Evolutionary conservation across 2,329 filamentous ascomycete genomes (phyloP).

Genomic region (Acrocalymma vagum): DNA sequence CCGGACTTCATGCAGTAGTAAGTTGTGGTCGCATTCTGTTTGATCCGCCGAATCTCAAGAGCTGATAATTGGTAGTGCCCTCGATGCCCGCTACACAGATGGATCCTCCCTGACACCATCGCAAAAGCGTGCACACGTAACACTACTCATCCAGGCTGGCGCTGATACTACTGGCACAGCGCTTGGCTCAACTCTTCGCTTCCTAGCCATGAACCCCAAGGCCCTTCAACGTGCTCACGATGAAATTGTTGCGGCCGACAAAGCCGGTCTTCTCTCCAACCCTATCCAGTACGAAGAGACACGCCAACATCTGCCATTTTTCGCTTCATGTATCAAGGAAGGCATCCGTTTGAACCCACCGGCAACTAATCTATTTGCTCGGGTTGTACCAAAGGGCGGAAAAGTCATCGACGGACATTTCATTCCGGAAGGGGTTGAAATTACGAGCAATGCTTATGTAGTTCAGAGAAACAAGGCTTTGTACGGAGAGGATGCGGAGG

Average conservation of each 20-base stretch:
- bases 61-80: slow-evolving; percentile 28
- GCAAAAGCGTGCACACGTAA: slow-evolving; percentile 48
- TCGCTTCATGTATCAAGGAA: slow-evolving; percentile 61
- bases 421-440: slow-evolving; percentile 53
- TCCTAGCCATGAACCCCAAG: slow-evolving; percentile 25
- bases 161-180: slow-evolving; percentile 47
- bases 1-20: slow-evolving; percentile 47
- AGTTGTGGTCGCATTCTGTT: slow-evolving; percentile 5
- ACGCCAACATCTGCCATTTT: slow-evolving; percentile 53
- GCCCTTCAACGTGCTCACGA: slow-evolving; percentile 23
- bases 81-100: slow-evolving; percentile 41
- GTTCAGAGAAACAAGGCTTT: slow-evolving; percentile 55
- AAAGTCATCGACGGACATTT: slow-evolving; percentile 51
- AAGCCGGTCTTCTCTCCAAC: slow-evolving; percentile 23
- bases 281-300: slow-evolving; percentile 42
- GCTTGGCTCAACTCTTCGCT: slow-evolving; percentile 41
- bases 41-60: not conserved
- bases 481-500: slow-evolving; percentile 51
- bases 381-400: slow-evolving; percentile 43
- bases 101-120: slow-evolving; percentile 35
- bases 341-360: slow-evolving; percentile 60
- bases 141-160: slow-evolving; percentile 49
- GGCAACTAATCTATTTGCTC: slow-evolving; percentile 61
- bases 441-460: slow-evolving; percentile 58
- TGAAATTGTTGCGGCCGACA: slow-evolving; percentile 33